Evolutionary conservation across 495 filamentous ascomycete species (phyloP).

Genomic region (Collariella sp.): DNA sequence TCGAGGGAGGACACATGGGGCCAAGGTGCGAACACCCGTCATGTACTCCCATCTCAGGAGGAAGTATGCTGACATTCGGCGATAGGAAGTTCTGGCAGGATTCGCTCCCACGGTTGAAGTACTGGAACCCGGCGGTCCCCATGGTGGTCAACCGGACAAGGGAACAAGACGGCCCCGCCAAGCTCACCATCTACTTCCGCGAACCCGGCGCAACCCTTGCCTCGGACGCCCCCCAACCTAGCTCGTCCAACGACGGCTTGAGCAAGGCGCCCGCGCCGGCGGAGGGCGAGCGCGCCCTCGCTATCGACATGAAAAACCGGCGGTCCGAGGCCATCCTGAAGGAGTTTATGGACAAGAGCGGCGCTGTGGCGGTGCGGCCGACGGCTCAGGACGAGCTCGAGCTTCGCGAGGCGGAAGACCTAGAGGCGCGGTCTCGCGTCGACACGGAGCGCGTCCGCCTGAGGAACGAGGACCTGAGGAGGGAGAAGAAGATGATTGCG

Average conservation of each 20-base stretch:
- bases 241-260: constrained; percentile 28
- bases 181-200: constrained; percentile 66
- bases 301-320: constrained; percentile 56
- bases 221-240: constrained; percentile 23
- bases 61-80: not conserved
- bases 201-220: constrained; percentile 22
- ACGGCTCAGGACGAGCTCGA: constrained; percentile 53
- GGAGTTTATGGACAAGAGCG: constrained; percentile 59
- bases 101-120: constrained; percentile 80
- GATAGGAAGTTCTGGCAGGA: constrained; percentile 77
- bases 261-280: constrained; percentile 35
- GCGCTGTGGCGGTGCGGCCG: constrained; percentile 51
- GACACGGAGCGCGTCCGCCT: constrained; percentile 55
- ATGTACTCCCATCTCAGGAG: not conserved
- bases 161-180: constrained; percentile 51
- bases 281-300: constrained; percentile 37
- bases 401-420: constrained; percentile 50
- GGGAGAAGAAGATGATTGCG: constrained; percentile 45
- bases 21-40: constrained; percentile 52
- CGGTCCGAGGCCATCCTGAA: constrained; percentile 56
- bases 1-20: constrained; percentile 65
- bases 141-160: constrained; percentile 68
- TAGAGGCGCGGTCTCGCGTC: constrained; percentile 39
- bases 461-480: constrained; percentile 53
- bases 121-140: constrained; percentile 75